Base-by-base conservation (phyloP, 768 basidiomycete genomes). In the Russula vinacea region DNA sequence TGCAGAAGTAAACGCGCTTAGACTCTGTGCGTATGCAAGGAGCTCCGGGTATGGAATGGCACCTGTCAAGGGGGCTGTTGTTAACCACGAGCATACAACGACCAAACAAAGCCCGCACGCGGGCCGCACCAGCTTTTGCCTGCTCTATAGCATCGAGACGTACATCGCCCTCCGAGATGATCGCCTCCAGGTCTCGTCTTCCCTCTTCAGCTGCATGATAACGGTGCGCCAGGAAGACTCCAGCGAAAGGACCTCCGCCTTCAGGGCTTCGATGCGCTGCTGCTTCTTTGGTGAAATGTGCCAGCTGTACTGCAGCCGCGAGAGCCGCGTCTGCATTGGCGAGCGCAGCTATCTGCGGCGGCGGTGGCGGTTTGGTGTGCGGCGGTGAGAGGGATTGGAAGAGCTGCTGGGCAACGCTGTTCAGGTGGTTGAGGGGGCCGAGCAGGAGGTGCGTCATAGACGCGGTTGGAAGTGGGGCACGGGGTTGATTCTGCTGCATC, bases 1-100 rank as follows among this genome's bases (percentile, higher is more conserved):
- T 11, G 91, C 92, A 39, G 92, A 92, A 6, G 92, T 92, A 75
- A 92, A 94, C 16, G 89, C 84, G 67, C 89, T 89, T 59, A 94
- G 80, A 66, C 87, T 89, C 71, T 92, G 89, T 3, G 92, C 92
- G 73, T 94, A 93, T 2, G 88, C 84, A 65, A 94, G 80, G 13
- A 94, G 78, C 70, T 92, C 90, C 4, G 90, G 88, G 71, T 92
- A 92, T 4, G 89, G 88, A 62, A 93, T 86, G 13, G 91, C 80
- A 9, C 84, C 91, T 94, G 62, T 19, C 39, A 6, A 33, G 8
- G 7, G 42, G 5, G 10, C 17, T 32, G 49, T 24, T 17, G 32
- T 13, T 16, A 6, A 32, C 39, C 6, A 10, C 44, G 44, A 44
- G n/a, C 3, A 54, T 24, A 5, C 2, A 2, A 29, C 59, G 35